A percentile compares a stretch with the other conserved stretches of the same genome.
These are phyloP conservation scores for Cutaneotrichosporon arboriforme DNA, from an alignment of 1,284 basidiomycete species.

Conservation along the genomic window DNA sequence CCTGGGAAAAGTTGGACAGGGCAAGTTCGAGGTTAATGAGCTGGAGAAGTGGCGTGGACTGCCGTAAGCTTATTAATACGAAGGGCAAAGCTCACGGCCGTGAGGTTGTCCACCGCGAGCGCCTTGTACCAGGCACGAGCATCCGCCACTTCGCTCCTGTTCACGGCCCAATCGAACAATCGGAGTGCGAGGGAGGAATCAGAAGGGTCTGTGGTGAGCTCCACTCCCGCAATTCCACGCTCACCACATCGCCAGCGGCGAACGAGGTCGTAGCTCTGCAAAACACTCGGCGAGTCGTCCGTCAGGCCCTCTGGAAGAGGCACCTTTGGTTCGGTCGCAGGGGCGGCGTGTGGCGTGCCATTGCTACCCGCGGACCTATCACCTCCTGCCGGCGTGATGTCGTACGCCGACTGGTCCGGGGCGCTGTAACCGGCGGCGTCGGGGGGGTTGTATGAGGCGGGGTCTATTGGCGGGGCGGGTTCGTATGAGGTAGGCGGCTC, in stretches of 20 bases:
- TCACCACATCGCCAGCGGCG: conserved; percentile 27
- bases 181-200: conserved; percentile 32
- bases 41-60: conserved; percentile 41
- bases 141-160: conserved; percentile 43
- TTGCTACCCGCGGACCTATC: neutral
- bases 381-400: too few relatives aligned
- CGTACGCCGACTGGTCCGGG: neutral
- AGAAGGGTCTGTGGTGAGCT: conserved; percentile 27
- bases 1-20: conserved; percentile 42
- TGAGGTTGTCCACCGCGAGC: conserved; percentile 40
- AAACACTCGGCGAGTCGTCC: conserved; percentile 32
- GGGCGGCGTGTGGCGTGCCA: conserved; percentile 4
- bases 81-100: conserved; percentile 23
- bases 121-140: conserved; percentile 44
- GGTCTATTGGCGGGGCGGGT: neutral
- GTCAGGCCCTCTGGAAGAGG: conserved; percentile 31
- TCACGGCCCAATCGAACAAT: conserved; percentile 48
- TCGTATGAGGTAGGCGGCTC: neutral
- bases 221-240: neutral
- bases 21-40: conserved; percentile 48
- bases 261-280: conserved; percentile 28
- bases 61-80: neutral
- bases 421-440: conserved; percentile 1
- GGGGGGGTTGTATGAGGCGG: neutral
- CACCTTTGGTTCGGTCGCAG: conserved; percentile 10